A percentile compares a stretch with the other conserved stretches of the same genome.
Evolutionary conservation across 1,284 basidiomycete species (phyloP).

Genomic region (Laetiporus sulphureus): DNA sequence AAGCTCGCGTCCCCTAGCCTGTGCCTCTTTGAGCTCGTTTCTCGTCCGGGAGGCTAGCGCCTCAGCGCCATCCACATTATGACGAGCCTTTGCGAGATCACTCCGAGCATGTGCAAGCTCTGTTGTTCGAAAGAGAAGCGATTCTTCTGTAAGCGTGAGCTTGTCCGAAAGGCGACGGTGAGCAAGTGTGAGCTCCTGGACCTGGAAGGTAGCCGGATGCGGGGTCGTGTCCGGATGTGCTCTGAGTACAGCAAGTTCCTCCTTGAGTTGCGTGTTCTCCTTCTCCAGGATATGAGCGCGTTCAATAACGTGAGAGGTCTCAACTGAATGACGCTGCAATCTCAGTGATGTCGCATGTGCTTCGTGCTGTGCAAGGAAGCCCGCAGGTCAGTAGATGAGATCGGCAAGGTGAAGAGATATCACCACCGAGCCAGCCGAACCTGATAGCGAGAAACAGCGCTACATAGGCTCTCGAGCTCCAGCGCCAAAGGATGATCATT

Average conservation of each 20-base stretch:
- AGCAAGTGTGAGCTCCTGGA: constrained; percentile 58
- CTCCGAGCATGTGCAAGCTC: constrained; percentile 37
- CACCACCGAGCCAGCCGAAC: constrained; percentile 27
- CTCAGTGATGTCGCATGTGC: constrained; percentile 57
- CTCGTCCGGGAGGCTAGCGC: constrained; percentile 43
- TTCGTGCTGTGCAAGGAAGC: constrained; percentile 47
- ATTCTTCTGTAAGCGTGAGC: constrained; percentile 48
- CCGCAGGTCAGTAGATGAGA: constrained; percentile 22
- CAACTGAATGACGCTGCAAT: constrained; percentile 54
- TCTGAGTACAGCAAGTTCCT: constrained; percentile 48
- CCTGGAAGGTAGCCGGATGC: constrained; percentile 41
- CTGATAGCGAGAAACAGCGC: constrained; percentile 63
- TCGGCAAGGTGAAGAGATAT: constrained; percentile 10
- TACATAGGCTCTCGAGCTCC: constrained; percentile 58
- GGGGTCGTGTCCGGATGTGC: constrained; percentile 38
- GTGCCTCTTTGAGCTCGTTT: constrained; percentile 44
- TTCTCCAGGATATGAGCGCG: constrained; percentile 42
- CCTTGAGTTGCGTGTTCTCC: constrained; percentile 47
- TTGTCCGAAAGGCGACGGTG: constrained; percentile 65
- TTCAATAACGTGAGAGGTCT: constrained; percentile 42
- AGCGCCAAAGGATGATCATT: constrained; percentile 59
- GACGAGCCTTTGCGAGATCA: constrained; percentile 36
- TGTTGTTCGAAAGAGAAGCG: constrained; percentile 41
- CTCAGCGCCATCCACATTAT: constrained; percentile 44
- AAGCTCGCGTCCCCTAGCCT: constrained; percentile 39